These are phyloP conservation scores for Conticribra guillardii DNA, from an alignment of 108 stramenopile genomes.

Conservation along the genomic window DNA sequence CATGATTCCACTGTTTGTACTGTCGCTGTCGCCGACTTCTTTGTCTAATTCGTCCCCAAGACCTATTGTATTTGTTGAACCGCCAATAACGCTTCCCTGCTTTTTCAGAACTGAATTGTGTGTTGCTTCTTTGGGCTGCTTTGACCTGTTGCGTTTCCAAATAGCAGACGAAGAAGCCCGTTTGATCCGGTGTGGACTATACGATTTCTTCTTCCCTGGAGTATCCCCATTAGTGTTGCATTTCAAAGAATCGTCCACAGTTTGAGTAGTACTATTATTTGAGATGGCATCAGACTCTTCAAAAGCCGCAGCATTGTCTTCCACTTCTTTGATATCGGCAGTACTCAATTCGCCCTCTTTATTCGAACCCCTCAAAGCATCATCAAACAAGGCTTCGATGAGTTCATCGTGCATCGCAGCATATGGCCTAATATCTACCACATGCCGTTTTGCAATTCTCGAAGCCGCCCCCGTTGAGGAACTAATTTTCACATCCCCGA, in stretches of 20 bases:
- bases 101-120: too few relatives aligned
- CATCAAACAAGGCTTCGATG: conserved; percentile 43
- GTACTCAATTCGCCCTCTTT: not conserved
- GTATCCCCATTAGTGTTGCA: not conserved
- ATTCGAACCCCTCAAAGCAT: conserved; percentile 1
- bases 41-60: not conserved
- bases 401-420: conserved; percentile 41
- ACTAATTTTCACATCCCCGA: not conserved
- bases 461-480: not conserved
- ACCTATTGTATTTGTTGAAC: too few relatives aligned
- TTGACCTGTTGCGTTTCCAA: conserved; percentile 16
- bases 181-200: conserved; percentile 8
- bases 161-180: conserved; percentile 7
- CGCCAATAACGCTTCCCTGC: too few relatives aligned
- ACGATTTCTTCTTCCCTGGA: not conserved
- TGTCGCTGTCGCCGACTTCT: not conserved
- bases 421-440: conserved; percentile 9
- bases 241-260: too few relatives aligned
- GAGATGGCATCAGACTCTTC: too few relatives aligned
- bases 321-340: too few relatives aligned
- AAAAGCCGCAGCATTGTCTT: too few relatives aligned
- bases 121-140: not conserved
- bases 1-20: not conserved
- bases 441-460: not conserved
- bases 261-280: too few relatives aligned